A percentile compares a stretch with the other conserved stretches of the same genome.
Conservation (phyloP, 805 yeast species). For the Candida quercuum region DNA sequence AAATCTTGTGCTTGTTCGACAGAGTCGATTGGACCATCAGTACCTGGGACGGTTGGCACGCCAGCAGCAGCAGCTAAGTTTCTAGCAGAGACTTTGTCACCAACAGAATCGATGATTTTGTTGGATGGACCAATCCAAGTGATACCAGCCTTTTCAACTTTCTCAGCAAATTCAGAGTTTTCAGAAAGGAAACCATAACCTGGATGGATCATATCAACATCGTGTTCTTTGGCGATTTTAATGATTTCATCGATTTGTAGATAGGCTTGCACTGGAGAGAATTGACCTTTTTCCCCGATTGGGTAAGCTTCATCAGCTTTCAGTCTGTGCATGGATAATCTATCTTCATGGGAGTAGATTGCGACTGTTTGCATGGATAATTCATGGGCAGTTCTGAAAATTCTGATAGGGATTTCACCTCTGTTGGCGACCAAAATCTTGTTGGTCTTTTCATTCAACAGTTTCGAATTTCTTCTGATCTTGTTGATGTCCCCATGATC, state of each 20-base stretch:
- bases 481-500: conserved; percentile 24
- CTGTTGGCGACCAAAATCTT: conserved; percentile 78
- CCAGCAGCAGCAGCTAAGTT: conserved; percentile 70
- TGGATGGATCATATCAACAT: conserved; percentile 85
- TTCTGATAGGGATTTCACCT: conserved; percentile 83
- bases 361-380: conserved; percentile 96
- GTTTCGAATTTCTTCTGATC: conserved; percentile 35
- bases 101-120: conserved; percentile 85
- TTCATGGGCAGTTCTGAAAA: conserved; percentile 97
- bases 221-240: conserved; percentile 70
- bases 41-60: conserved; percentile 96
- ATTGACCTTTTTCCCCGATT: conserved; percentile 85
- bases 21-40: conserved; percentile 90
- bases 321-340: conserved; percentile 89
- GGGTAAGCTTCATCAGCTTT: conserved; percentile 93
- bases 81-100: conserved; percentile 96
- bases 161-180: conserved; percentile 88
- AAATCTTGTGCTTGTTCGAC: conserved; percentile 75
- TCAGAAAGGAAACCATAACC: conserved; percentile 91
- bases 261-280: conserved; percentile 93
- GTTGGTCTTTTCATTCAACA: conserved; percentile 34
- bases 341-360: conserved; percentile 92
- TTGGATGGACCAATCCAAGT: conserved; percentile 95
- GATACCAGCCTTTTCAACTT: conserved; percentile 85
- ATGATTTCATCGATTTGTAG: conserved; percentile 93